phyloP scores from a whole-genome alignment of 2,329 filamentous ascomycete species.

The Penicillium sp. region DNA sequence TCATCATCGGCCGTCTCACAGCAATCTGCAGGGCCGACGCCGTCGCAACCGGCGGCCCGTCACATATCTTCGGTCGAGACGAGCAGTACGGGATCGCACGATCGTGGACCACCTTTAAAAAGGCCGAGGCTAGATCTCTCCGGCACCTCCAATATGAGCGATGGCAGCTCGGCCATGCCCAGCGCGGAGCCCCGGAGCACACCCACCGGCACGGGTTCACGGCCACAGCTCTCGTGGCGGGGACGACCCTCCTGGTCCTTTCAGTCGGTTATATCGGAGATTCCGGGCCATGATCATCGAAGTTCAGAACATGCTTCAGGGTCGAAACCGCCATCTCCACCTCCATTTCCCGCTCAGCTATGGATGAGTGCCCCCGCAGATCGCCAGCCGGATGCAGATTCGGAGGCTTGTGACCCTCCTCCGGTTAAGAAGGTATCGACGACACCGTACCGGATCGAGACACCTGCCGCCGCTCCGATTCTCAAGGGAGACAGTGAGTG shows the following conservation, averaged over 20 bases:
- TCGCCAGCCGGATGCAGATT: conserved; percentile 6
- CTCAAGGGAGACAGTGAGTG: conserved; percentile 37
- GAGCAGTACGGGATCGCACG: conserved; percentile 25
- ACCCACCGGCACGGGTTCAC: conserved; percentile 21
- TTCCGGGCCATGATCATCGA: conserved; percentile 22
- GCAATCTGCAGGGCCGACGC: conserved; percentile 16
- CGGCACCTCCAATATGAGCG: conserved; percentile 14
- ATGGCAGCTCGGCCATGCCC: conserved; percentile 19
- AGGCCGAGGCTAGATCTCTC: conserved; percentile 32
- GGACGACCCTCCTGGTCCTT: conserved; percentile 38
- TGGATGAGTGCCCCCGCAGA: conserved; percentile 27
- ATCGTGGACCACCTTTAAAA: conserved; percentile 34
- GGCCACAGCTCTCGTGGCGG: conserved; percentile 28
- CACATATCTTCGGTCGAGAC: conserved; percentile 33
- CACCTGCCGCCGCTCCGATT: conserved; percentile 31
- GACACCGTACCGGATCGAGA: conserved; percentile 35
- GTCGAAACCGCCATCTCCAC: conserved; percentile 26
- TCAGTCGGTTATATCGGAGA: conserved; percentile 32
- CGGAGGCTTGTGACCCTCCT: conserved; percentile 19
- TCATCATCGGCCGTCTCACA: conserved; percentile 21
- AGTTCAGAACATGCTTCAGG: conserved; percentile 14
- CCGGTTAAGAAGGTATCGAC: conserved; percentile 33
- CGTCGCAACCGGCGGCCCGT: conserved; percentile 7
- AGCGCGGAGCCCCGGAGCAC: conserved; percentile 27
- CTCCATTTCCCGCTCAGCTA: conserved; percentile 34